These are phyloP conservation scores for Populus trichocarpa DNA, from an alignment of 441 rosid genomes.

Conservation along the genomic window DNA sequence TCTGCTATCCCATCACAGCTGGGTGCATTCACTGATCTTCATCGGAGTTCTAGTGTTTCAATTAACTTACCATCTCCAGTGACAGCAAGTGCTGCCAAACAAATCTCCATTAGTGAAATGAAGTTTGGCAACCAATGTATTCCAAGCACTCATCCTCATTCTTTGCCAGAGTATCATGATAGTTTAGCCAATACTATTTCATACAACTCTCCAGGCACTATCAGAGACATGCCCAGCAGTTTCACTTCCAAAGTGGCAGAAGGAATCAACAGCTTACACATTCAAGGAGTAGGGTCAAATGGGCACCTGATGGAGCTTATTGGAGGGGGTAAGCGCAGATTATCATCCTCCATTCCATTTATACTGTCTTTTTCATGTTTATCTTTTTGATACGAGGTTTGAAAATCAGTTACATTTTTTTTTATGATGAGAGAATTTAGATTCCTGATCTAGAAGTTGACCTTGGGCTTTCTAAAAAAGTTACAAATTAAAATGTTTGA, in stretches of 20 bases:
- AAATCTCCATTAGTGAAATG: conserved; percentile 32
- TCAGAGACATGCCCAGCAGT: conserved; percentile 45
- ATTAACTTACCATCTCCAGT: conserved; percentile 39
- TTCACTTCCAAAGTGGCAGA: conserved; percentile 50
- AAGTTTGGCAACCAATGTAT: conserved; percentile 35
- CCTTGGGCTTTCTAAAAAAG: neutral
- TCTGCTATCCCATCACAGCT: conserved; percentile 33
- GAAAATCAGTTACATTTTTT: neutral
- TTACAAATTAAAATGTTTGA: neutral
- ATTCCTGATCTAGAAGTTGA: neutral
- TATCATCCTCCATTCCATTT: conserved; percentile 19
- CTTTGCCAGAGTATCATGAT: conserved; percentile 55
- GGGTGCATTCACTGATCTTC: conserved; percentile 37
- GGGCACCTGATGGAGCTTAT: conserved; percentile 56
- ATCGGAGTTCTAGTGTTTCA: conserved; percentile 48
- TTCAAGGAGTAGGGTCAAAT: conserved; percentile 52
- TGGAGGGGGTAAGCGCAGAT: conserved; percentile 64
- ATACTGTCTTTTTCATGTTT: neutral
- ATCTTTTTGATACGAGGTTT: neutral
- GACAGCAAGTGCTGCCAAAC: conserved; percentile 40
- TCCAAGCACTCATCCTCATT: conserved; percentile 46
- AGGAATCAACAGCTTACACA: conserved; percentile 53
- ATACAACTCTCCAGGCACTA: conserved; percentile 38
- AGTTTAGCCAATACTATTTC: conserved; percentile 34
- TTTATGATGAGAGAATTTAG: neutral